These are phyloP conservation scores for Taphrina flavorubra DNA, from an alignment of 1,139 yeast genomes.

Conservation along the genomic window DNA sequence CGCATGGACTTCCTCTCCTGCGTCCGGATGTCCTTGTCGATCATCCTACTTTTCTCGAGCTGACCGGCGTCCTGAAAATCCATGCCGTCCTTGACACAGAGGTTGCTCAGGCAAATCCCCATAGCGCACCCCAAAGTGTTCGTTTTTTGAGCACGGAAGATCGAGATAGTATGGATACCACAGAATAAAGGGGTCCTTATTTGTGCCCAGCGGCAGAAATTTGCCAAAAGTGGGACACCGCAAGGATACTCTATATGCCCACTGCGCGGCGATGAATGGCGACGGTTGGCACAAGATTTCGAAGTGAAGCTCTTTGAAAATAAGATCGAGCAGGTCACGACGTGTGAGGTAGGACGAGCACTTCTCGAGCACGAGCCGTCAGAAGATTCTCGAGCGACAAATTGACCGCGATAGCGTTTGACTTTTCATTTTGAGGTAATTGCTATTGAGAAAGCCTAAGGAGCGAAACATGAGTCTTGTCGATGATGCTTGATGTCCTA, in stretches of 20 bases:
- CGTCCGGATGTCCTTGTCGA: slow-evolving; percentile 67
- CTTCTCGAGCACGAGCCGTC: neutral
- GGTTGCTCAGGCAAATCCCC: slow-evolving; percentile 18
- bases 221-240: slow-evolving; percentile 17
- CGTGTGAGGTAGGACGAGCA: neutral
- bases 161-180: neutral
- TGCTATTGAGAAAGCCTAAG: neutral
- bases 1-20: slow-evolving; percentile 52
- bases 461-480: neutral
- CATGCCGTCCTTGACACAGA: slow-evolving; percentile 9
- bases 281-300: neutral
- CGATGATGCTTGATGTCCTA: neutral
- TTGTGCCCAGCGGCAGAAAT: slow-evolving; percentile 1
- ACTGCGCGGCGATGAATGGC: neutral
- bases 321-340: neutral
- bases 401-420: neutral
- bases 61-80: slow-evolving; percentile 28
- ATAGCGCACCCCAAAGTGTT: neutral
- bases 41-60: slow-evolving; percentile 51
- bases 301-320: neutral
- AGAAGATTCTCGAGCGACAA: neutral
- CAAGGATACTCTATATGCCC: neutral
- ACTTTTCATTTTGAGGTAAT: neutral
- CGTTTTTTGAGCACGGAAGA: neutral
- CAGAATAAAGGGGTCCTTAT: neutral